phyloP scores from a whole-genome alignment of 345 rosid genomes.

The Rhodomyrtus tomentosa region DNA sequence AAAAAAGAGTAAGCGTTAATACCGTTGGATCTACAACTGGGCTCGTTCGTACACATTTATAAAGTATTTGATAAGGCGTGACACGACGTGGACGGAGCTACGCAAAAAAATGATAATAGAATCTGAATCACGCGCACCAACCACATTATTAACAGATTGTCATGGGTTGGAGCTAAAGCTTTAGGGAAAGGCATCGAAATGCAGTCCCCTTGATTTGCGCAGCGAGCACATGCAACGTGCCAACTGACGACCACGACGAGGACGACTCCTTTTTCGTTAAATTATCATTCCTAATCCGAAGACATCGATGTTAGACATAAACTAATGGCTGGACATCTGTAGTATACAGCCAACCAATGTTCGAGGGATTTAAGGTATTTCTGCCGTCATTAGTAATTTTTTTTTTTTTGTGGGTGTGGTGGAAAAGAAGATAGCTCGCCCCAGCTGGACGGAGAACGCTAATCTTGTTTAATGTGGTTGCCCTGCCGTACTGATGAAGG shows the following conservation, averaged over 20 bases:
- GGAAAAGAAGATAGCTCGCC: not conserved
- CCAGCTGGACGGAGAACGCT: not conserved
- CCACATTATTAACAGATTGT: not conserved
- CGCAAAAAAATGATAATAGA: not conserved
- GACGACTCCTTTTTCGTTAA: too few species aligned
- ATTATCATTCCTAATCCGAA: not conserved
- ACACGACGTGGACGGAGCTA: not conserved
- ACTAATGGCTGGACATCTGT: not conserved
- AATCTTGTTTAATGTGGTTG: not conserved
- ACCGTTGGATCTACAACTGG: not conserved
- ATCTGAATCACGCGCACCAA: not conserved
- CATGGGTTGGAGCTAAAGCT: not conserved
- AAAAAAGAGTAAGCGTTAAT: not conserved
- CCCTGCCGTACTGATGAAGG: not conserved
- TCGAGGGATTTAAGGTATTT: not conserved
- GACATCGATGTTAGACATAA: not conserved
- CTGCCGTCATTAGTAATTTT: not conserved
- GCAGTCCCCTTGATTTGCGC: not conserved
- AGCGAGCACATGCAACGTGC: not conserved
- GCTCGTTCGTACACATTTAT: not conserved
- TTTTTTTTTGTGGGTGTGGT: too few species aligned
- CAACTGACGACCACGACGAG: not conserved
- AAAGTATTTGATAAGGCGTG: not conserved
- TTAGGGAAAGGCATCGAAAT: not conserved
- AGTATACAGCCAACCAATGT: not conserved